phyloP scores from a whole-genome alignment of 805 yeast genomes.

The Clavispora phyllophila region DNA sequence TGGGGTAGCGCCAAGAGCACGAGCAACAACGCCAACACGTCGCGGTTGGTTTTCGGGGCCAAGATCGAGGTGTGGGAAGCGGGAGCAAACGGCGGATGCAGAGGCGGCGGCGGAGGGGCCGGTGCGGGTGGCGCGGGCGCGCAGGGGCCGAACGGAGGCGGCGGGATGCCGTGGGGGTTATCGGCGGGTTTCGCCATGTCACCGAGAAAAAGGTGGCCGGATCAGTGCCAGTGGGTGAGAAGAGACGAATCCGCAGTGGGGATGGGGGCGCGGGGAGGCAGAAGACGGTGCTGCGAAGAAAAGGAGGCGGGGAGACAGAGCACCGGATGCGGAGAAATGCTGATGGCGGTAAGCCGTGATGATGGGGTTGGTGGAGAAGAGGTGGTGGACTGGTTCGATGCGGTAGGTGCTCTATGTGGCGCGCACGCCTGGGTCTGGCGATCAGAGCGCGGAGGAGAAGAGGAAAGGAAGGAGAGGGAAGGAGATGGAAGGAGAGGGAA shows the following conservation, averaged over 20 bases:
- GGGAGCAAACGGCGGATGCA: slow-evolving; percentile 1
- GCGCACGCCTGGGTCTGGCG: background rate
- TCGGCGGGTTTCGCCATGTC: background rate
- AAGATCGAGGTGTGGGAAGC: slow-evolving; percentile 5
- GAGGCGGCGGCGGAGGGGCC: slow-evolving; percentile 1
- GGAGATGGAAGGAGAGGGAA: too few species aligned
- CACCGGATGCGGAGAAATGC: too few species aligned
- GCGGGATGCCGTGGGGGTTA: slow-evolving; percentile 2
- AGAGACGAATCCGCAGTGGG: background rate
- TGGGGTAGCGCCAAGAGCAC: slow-evolving; percentile 26
- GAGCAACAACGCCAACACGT: slow-evolving; percentile 28
- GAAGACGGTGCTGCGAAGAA: too few species aligned
- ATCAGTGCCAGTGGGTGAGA: background rate
- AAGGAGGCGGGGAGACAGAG: too few species aligned
- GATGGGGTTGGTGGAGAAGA: background rate
- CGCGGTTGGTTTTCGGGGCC: slow-evolving; percentile 17
- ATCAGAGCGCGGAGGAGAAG: too few species aligned
- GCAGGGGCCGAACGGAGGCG: slow-evolving; percentile 6
- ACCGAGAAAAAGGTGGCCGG: background rate
- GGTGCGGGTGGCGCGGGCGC: background rate
- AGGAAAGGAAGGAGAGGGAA: background rate
- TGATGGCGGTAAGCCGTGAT: too few species aligned
- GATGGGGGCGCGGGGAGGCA: background rate
- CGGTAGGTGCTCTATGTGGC: background rate
- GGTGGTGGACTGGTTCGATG: background rate